A percentile compares a stretch with the other conserved stretches of the same genome.
phyloP scores from a whole-genome alignment of 1,139 yeast genomes.

The Saccharomyces hybrid region DNA sequence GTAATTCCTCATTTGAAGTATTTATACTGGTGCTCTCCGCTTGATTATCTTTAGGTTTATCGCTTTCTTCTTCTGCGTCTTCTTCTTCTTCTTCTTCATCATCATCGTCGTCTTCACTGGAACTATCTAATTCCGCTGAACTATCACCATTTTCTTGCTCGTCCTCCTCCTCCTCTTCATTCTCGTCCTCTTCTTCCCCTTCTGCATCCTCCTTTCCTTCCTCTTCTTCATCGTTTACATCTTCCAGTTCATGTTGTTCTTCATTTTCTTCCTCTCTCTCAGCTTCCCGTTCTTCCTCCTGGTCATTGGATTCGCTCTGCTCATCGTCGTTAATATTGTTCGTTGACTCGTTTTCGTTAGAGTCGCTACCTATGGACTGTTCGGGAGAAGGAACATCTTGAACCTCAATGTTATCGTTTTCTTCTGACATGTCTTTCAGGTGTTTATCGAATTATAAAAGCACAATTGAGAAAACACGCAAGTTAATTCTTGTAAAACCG shows the following conservation, averaged over 20 bases:
- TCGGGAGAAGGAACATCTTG: background rate
- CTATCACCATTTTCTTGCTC: slow-evolving; percentile 15
- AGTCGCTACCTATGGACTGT: background rate
- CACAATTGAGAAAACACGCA: background rate
- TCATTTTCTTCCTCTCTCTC: slow-evolving; percentile 17
- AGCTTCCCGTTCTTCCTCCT: background rate
- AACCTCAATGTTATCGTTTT: background rate
- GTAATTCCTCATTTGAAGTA: background rate
- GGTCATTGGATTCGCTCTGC: background rate
- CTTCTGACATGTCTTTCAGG: background rate
- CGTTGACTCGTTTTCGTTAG: background rate
- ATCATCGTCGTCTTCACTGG: slow-evolving; percentile 10
- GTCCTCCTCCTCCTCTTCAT: slow-evolving; percentile 14
- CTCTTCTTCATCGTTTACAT: slow-evolving; percentile 17
- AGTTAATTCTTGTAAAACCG: background rate
- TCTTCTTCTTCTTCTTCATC: slow-evolving; percentile 5
- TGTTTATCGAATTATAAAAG: background rate
- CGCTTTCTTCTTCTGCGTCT: slow-evolving; percentile 6
- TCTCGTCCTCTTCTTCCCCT: slow-evolving; percentile 14
- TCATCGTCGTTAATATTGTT: background rate
- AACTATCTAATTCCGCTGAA: background rate
- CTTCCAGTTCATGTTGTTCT: slow-evolving; percentile 17
- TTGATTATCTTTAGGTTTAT: slow-evolving; percentile 1
- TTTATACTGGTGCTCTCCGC: too few species aligned
- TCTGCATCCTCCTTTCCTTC: slow-evolving; percentile 15